A percentile compares a stretch with the other conserved stretches of the same genome.
phyloP scores from a whole-genome alignment of 2,329 filamentous ascomycete genomes.

The Emmonsiellopsis sp. region DNA sequence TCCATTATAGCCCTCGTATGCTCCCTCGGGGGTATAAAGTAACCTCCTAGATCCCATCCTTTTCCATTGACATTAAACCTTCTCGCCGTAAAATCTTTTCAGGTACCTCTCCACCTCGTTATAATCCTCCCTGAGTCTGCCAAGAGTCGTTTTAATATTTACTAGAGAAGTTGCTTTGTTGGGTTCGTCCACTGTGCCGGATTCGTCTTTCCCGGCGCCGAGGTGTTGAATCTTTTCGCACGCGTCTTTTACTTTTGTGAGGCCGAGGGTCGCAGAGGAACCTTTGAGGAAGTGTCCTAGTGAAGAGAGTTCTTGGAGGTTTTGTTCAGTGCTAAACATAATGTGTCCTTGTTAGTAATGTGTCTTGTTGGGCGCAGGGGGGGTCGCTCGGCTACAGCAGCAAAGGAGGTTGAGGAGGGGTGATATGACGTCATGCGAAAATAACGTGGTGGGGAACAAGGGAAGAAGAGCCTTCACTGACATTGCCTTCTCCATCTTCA shows the following conservation, averaged over 20 bases:
- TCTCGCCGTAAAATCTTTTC: constrained; percentile 57
- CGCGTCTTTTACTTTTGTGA: constrained; percentile 80
- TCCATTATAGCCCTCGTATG: too few species aligned
- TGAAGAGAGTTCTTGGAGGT: constrained; percentile 61
- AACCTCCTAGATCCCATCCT: background rate
- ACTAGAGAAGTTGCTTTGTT: constrained; percentile 60
- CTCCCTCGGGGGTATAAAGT: too few species aligned
- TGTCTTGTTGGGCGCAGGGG: constrained; percentile 1
- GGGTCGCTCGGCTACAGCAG: background rate
- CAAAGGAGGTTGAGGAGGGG: background rate
- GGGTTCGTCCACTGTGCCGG: constrained; percentile 56
- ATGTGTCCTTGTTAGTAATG: background rate
- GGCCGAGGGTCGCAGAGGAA: constrained; percentile 85
- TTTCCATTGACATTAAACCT: constrained; percentile 4
- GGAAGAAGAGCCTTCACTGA: constrained; percentile 42
- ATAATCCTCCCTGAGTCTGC: constrained; percentile 67
- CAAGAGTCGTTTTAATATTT: constrained; percentile 61
- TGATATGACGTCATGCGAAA: constrained; percentile 7
- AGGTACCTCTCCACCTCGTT: constrained; percentile 61
- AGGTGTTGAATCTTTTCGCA: constrained; percentile 97
- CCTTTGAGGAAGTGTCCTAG: constrained; percentile 96
- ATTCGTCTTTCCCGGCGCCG: constrained; percentile 71
- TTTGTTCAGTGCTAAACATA: background rate
- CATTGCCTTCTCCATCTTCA: constrained; percentile 73
- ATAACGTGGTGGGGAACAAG: background rate